Conservation (phyloP, 1,284 basidiomycete genomes). For the Anthracocystis walkeri region DNA sequence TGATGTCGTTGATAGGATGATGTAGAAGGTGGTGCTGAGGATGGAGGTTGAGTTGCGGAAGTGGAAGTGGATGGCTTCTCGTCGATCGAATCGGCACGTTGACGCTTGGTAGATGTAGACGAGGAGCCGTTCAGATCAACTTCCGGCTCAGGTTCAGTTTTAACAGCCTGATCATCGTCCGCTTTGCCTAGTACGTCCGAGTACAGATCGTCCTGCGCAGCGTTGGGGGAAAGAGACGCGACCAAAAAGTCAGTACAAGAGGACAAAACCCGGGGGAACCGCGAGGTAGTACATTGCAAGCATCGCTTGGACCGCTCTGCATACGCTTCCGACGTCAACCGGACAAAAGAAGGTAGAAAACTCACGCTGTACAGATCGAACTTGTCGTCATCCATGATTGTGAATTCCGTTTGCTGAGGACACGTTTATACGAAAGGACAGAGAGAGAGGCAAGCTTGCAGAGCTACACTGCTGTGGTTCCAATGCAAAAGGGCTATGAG, state of each 20-base stretch:
- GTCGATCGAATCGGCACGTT: slow-evolving; percentile 36
- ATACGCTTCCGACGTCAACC: neutral
- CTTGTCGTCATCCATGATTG: slow-evolving; percentile 54
- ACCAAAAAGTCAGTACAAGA: neutral
- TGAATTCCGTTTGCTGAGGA: slow-evolving; percentile 3
- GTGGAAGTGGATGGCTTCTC: slow-evolving; percentile 24
- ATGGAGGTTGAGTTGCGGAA: slow-evolving; percentile 3
- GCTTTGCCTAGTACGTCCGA: slow-evolving; percentile 43
- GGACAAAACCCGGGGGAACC: neutral
- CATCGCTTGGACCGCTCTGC: slow-evolving; percentile 3
- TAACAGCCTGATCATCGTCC: slow-evolving; percentile 32
- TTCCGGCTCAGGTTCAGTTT: slow-evolving; percentile 19
- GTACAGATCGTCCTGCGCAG: slow-evolving; percentile 59
- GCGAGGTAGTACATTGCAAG: no score
- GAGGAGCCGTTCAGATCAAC: slow-evolving; percentile 7
- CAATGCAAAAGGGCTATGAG: neutral
- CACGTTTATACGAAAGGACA: neutral
- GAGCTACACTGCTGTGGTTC: slow-evolving; percentile 2
- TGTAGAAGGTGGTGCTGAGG: slow-evolving; percentile 10
- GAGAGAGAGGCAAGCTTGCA: neutral
- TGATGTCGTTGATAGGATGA: slow-evolving; percentile 38
- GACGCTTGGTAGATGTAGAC: slow-evolving; percentile 22
- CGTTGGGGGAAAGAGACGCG: neutral
- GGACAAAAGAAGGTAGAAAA: slow-evolving; percentile 4
- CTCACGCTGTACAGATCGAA: slow-evolving; percentile 63